phyloP scores from a whole-genome alignment of 805 yeast genomes.

The Ogataea methanolica region DNA sequence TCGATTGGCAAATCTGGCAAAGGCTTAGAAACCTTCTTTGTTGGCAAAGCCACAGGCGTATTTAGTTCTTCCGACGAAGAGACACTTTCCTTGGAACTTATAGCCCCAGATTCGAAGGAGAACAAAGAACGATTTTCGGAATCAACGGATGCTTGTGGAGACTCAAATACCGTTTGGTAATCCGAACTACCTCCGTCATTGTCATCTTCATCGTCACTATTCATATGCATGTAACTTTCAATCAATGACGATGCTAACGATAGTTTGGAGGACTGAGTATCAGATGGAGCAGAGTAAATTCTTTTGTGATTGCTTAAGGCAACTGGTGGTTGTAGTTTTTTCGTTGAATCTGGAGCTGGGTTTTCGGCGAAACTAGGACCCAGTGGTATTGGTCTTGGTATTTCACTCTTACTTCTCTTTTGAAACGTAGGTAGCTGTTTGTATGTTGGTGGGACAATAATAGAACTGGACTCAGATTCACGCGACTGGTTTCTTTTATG shows the following conservation, averaged over 20 bases:
- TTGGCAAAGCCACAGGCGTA: constrained; percentile 2
- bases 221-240: constrained; percentile 9
- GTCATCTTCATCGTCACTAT: not conserved
- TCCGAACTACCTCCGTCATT: not conserved
- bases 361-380: not conserved
- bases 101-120: constrained; percentile 8
- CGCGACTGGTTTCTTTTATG: too few species aligned
- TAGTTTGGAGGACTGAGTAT: constrained; percentile 3
- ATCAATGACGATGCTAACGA: constrained; percentile 11
- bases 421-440: not conserved
- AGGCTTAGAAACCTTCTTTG: constrained; percentile 6
- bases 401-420: not conserved
- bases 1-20: constrained; percentile 23
- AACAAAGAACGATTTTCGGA: constrained; percentile 10
- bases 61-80: not conserved
- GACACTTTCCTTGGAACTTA: not conserved
- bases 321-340: not conserved
- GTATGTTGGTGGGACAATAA: not conserved
- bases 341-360: too few species aligned
- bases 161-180: not conserved
- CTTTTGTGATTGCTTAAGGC: not conserved
- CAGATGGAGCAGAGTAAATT: not conserved
- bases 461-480: too few species aligned
- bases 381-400: not conserved
- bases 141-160: constrained; percentile 4